Evolutionary conservation across 495 filamentous ascomycete genomes (phyloP), one percentile per base, ranked within the genome.

Genomic region (Neurospora sp.): DNA sequence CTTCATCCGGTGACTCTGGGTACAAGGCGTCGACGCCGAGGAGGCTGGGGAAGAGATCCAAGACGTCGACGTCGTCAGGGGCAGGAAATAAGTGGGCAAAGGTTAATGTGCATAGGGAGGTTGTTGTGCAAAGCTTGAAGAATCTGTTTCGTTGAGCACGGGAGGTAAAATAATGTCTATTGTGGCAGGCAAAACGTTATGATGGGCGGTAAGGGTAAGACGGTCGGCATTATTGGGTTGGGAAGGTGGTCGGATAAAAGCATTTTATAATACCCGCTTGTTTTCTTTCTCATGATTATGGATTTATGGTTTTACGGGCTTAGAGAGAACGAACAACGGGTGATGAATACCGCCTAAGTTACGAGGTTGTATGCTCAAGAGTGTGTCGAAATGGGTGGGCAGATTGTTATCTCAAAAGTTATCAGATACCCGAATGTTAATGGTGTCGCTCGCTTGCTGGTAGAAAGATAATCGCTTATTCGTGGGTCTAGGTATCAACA

Each of bases 61-160:
- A 65, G 53, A 65, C 53, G 12, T 35, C 53, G 1, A 72, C 37
- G 1, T 53, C 73, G 20, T 39, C 73, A 0, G 40, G 41, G 27
- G 35, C 72, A 0, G 22, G 65, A 3, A 75, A 75, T 39, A 80
- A 76, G 71, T 80, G 80, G 82, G 73, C 73, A 16, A 76, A 77
- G 70, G 77, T 80, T 0, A 79, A 81, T 22, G 77, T 73, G 69
- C 78, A 81, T 45, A 80, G 80, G 39, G 83, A 80, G 31, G 78
- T 80, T 65, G 76, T 85, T 69, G 81, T 80, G 31, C 80, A 85
- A 69, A 79, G 83, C 22, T 80, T 84, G 70, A 80, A 82, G 40
- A 84, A 75, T 42, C 78, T 84, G 31, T 86, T 87, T 70, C 79
- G 80, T 39, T 84, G 71, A 73, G 40, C 59, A 68, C 10, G 6